Percentiles rank a stretch among this genome's conserved stretches.
These are phyloP conservation scores for Musa balbisiana DNA, from an alignment of 202 grass and related monocot species.

Conservation along the genomic window DNA sequence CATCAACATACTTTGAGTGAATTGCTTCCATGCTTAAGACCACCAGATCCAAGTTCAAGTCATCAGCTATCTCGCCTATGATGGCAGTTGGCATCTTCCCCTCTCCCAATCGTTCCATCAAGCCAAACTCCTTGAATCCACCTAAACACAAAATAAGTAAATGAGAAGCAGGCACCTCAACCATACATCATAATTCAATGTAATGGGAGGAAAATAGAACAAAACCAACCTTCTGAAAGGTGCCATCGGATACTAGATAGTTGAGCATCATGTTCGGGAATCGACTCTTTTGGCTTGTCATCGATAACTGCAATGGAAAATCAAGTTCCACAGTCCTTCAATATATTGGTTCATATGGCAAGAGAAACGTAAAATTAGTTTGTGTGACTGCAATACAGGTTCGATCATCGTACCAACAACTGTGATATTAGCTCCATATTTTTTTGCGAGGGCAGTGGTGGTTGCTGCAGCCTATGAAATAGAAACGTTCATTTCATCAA, in stretches of 20 bases:
- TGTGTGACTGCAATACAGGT: too few relatives aligned
- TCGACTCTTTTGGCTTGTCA: slow-evolving; percentile 73
- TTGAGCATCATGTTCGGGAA: slow-evolving; percentile 85
- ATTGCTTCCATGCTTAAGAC: slow-evolving; percentile 93
- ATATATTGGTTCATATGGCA: neutral
- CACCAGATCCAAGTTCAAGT: slow-evolving; percentile 80
- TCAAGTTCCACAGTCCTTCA: neutral
- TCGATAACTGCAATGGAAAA: slow-evolving; percentile 67
- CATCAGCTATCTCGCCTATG: slow-evolving; percentile 76
- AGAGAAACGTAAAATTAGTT: neutral
- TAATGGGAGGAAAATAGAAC: neutral
- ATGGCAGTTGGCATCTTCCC: slow-evolving; percentile 64
- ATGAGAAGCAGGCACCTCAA: neutral
- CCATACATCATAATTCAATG: neutral
- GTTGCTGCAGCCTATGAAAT: slow-evolving; percentile 71
- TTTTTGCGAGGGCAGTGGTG: slow-evolving; percentile 78
- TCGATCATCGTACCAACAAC: slow-evolving; percentile 59
- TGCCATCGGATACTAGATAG: slow-evolving; percentile 94
- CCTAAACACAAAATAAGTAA: slow-evolving; percentile 23
- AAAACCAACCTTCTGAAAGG: slow-evolving; percentile 73
- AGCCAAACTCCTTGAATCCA: slow-evolving; percentile 83
- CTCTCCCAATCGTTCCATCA: slow-evolving; percentile 95
- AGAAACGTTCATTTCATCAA: neutral
- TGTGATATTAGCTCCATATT: slow-evolving; percentile 88
- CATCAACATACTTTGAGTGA: slow-evolving; percentile 86